Evolutionary conservation across 2,329 filamentous ascomycete species (phyloP), one percentile per base, ranked within the genome.

Genomic region (Elsinoe necatrix): DNA sequence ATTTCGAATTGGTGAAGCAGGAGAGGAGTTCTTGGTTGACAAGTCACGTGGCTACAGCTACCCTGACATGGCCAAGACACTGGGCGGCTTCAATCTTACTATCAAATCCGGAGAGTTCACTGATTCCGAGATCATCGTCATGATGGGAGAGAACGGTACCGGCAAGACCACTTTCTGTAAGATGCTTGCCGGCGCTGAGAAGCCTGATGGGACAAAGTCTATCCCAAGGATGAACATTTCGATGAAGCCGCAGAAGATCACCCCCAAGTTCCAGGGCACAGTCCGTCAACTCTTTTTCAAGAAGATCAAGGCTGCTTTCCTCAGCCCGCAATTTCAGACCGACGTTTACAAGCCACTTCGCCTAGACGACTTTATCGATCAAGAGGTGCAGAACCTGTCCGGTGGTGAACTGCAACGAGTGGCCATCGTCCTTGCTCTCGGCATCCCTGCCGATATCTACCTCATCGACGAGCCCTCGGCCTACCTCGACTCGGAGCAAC

Each of bases 81-180:
- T 97, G 35, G 93, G 91, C 59, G 81, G 80, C 71, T 98, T 98
- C 81, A 83, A 87, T 66, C 82, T 98, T 52, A 80, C 74, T 58
- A 84, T 98, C 63, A 87, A 97, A 47, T 58, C 81, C 21, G 93
- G 95, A 64, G 79, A 85, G 60, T 98, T 98, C 71, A 97, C 93
- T 18, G 92, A 98, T 72, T 98, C 93, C 0, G 93, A 98, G 71
- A 98, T 98, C 65, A 83, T 98, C 58, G 93, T 98, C 73, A 95
- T 98, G 89, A 97, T 98, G 93, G 93, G 93, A 64, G 92, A 97
- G 78, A 98, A 98, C 75, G 93, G 93, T 75, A 98, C 95, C 34
- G 95, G 95, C 72, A 96, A 98, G 80, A 98, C 93, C 1, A 98
- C 93, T 4, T 98, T 98, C 80, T 97, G 92, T 79, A 89, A 86